phyloP scores from a whole-genome alignment of 257 asterid genomes.

The Solanum piurae region DNA sequence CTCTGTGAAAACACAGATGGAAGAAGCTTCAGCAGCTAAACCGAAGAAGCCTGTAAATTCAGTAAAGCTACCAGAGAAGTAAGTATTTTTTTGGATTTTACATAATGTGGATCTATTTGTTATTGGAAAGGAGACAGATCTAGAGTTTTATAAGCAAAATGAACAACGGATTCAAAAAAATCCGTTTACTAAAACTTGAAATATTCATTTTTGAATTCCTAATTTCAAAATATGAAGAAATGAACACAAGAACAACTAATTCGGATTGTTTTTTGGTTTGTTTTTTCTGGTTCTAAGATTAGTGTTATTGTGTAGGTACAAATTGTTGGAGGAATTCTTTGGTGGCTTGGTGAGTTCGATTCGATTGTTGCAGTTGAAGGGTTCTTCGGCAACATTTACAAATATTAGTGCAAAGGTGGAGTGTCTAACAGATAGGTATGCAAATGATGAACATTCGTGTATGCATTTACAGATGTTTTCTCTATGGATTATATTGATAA shows the following conservation, averaged over 20 bases:
- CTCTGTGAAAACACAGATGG: neutral
- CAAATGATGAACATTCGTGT: neutral
- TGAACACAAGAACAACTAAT: neutral
- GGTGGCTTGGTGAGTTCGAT: conserved; percentile 60
- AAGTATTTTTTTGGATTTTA: neutral
- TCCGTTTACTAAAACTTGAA: neutral
- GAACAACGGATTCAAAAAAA: neutral
- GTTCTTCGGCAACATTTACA: conserved; percentile 39
- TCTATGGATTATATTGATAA: neutral
- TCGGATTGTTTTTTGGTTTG: neutral
- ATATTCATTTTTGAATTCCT: neutral
- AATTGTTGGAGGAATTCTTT: conserved; percentile 61
- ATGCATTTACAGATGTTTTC: neutral
- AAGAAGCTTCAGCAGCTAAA: neutral
- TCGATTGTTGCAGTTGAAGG: conserved; percentile 54
- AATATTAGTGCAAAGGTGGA: conserved; percentile 55
- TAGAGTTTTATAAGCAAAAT: neutral
- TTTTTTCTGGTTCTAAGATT: neutral
- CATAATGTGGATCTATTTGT: neutral
- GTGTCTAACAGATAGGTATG: conserved; percentile 65
- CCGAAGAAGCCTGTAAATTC: conserved; percentile 13
- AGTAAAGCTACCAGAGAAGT: neutral
- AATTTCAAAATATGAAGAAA: neutral
- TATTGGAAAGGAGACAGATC: neutral
- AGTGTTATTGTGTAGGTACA: conserved; percentile 42